A percentile compares a stretch with the other conserved stretches of the same genome.
phyloP scores from a whole-genome alignment of 805 yeast genomes.

The Phaffomyces antillensis region DNA sequence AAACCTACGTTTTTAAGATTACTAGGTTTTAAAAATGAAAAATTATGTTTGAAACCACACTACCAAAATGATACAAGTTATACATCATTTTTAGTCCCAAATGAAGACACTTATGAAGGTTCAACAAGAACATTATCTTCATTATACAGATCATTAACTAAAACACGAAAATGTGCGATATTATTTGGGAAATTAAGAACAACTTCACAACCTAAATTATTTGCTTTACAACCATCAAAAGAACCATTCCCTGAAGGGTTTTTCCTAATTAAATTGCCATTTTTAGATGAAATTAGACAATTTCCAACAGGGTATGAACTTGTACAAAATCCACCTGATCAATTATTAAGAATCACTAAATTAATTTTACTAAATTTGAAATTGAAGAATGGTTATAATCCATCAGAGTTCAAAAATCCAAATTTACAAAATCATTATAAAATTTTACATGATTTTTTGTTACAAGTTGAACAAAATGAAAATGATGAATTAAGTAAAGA shows the following conservation, averaged over 20 bases:
- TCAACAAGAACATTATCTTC: constrained; percentile 64
- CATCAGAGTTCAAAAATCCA: constrained; percentile 58
- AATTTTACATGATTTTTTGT: constrained; percentile 53
- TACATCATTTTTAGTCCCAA: constrained; percentile 55
- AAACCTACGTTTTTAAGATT: constrained; percentile 49
- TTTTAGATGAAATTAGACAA: constrained; percentile 64
- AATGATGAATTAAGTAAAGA: constrained; percentile 6
- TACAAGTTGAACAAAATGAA: constrained; percentile 41
- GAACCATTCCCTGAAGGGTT: constrained; percentile 48
- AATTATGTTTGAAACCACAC: constrained; percentile 37
- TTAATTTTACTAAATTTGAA: constrained; percentile 30
- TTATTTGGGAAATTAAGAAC: constrained; percentile 62
- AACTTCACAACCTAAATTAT: constrained; percentile 48
- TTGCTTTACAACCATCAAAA: constrained; percentile 49
- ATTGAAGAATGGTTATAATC: constrained; percentile 44
- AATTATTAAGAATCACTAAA: constrained; percentile 16
- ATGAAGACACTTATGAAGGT: constrained; percentile 50
- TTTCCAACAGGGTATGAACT: constrained; percentile 38
- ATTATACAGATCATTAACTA: constrained; percentile 52
- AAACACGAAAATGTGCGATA: constrained; percentile 50
- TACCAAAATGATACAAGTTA: constrained; percentile 46
- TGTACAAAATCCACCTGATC: constrained; percentile 3
- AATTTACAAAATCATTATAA: constrained; percentile 59
- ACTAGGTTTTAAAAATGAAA: constrained; percentile 54
- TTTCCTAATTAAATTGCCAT: constrained; percentile 62